Base-by-base conservation (phyloP, 208 protist species). In the Crithidia expoeki region DNA sequence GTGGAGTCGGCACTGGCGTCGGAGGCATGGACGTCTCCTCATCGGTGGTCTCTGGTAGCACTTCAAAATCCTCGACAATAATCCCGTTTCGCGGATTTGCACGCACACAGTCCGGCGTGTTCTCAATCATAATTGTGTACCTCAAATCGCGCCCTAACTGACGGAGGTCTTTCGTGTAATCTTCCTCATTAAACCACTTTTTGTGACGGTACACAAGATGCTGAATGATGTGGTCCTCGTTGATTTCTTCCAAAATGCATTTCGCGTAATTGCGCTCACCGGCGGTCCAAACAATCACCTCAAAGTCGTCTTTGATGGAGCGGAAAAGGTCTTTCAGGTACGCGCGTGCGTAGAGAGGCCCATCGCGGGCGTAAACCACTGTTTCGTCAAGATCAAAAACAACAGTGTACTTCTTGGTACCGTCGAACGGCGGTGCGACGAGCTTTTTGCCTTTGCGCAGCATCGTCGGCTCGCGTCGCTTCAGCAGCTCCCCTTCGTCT, bases 311-410 rank as follows among this genome's bases (percentile, higher is more conserved):
- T 66, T 85, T 85, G 47, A 97, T 90, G 40, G 80, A 78, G 33
- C 76, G 71, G 27, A 97, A 81, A 4, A 96, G 73, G 44, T 95
- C 85, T 27, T 84, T 83, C 14, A 95, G 68, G 57, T 92, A 90
- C 7, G 90, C 84, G 16, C 93, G 85, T 28, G 89, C 84, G 67
- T 95, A 94, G 28, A 97, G 80, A 6, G 89, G 90, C 28, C 93
- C 93, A 28, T 96, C 86, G 17, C 93, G 83, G 9, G 89, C 90
- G 76, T 96, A 97, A n/a, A 97, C 86, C 11, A 97, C 85, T 6
- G 93, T 97, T 69, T 97, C 93, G 72, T 97, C 93, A 5, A 97
- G 76, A 67, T 97, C 93, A 42, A 97, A 83, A 28, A 97, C 93
- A 17, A 97, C 59, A 5, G 88, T 95, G 82, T 95, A 97, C 56